Evolutionary conservation across 2,329 filamentous ascomycete genomes (phyloP).

Genomic region (Trichoderma semiorbis): DNA sequence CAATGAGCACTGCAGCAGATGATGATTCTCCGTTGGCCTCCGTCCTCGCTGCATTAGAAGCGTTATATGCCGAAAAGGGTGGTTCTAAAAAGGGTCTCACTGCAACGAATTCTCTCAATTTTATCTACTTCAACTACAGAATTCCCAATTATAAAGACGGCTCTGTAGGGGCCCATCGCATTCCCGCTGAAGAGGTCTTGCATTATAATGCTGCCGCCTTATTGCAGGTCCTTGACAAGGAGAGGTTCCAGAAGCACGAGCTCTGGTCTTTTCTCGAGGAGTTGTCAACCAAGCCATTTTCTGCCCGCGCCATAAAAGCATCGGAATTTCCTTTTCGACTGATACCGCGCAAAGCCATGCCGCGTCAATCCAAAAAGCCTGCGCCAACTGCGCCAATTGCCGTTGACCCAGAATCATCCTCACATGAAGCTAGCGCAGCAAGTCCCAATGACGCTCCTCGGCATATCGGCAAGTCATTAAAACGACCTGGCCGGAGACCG

Average conservation of each 20-base stretch:
- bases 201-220: conserved; percentile 44
- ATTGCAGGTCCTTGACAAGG: conserved; percentile 32
- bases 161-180: conserved; percentile 36
- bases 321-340: conserved; percentile 30
- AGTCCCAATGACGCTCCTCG: conserved; percentile 26
- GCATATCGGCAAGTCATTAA: conserved; percentile 29
- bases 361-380: conserved; percentile 1
- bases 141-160: conserved; percentile 30
- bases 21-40: conserved; percentile 28
- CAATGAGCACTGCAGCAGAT: background rate
- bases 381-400: background rate
- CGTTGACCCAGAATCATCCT: background rate
- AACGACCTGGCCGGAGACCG: conserved; percentile 35
- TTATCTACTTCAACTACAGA: conserved; percentile 33
- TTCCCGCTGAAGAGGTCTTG: conserved; percentile 41
- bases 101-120: conserved; percentile 25
- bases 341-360: conserved; percentile 24
- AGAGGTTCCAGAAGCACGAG: conserved; percentile 32
- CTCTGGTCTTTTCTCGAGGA: conserved; percentile 36
- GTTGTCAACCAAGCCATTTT: conserved; percentile 27
- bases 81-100: conserved; percentile 26
- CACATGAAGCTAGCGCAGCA: conserved; percentile 22
- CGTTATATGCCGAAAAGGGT: conserved; percentile 14
- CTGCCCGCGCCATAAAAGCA: conserved; percentile 27
- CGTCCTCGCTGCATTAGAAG: conserved; percentile 29